Conservation (phyloP, 768 basidiomycete genomes). For the Mycena haematopus region DNA sequence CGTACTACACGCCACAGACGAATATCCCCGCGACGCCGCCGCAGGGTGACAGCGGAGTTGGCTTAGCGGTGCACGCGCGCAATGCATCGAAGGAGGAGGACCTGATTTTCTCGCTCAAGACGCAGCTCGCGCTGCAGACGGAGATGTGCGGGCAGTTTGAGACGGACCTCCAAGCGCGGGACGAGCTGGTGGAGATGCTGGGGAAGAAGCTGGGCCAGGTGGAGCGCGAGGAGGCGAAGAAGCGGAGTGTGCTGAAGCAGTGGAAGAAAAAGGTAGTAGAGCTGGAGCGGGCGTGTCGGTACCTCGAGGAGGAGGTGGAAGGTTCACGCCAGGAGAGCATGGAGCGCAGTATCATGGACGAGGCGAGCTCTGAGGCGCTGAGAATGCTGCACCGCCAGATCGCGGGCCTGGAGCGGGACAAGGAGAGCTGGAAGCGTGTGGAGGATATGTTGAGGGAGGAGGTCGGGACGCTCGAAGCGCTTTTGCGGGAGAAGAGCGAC, state of each 20-base stretch:
- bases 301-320: slow-evolving; percentile 88
- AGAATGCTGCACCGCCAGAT: slow-evolving; percentile 84
- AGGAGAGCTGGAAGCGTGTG: slow-evolving; percentile 50
- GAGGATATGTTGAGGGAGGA: slow-evolving; percentile 53
- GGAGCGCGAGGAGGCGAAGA: slow-evolving; percentile 70
- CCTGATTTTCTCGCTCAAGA: slow-evolving; percentile 74
- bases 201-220: slow-evolving; percentile 56
- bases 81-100: slow-evolving; percentile 75
- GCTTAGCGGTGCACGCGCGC: slow-evolving; percentile 50
- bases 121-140: slow-evolving; percentile 75
- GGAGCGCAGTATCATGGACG: slow-evolving; percentile 84
- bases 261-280: slow-evolving; percentile 85
- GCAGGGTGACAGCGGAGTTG: slow-evolving; percentile 31
- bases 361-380: slow-evolving; percentile 79
- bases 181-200: slow-evolving; percentile 72
- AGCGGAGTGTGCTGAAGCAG: slow-evolving; percentile 55
- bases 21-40: slow-evolving; percentile 75
- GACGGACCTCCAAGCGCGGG: slow-evolving; percentile 73
- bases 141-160: slow-evolving; percentile 82
- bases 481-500: slow-evolving; percentile 51
- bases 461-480: slow-evolving; percentile 54
- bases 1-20: slow-evolving; percentile 79
- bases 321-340: slow-evolving; percentile 80
- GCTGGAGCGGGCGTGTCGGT: slow-evolving; percentile 68
- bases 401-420: slow-evolving; percentile 74